Percentiles rank a stretch among this genome's conserved stretches.
Conservation (phyloP, 2,329 filamentous ascomycete species). For the Aspergillus hortae region DNA sequence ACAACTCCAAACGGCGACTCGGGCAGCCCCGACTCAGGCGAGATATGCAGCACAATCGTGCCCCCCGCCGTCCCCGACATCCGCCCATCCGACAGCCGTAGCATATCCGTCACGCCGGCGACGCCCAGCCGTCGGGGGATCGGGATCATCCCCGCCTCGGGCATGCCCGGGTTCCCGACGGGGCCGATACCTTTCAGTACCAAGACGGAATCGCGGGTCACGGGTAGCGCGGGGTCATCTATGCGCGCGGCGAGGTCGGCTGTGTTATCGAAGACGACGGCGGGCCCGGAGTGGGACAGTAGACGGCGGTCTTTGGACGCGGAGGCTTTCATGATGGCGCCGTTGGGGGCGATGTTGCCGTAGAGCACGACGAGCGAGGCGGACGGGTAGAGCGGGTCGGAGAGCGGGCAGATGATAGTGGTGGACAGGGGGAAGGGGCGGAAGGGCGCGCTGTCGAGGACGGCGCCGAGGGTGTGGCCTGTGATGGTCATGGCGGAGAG, state of each 20-base stretch:
- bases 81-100: conserved; percentile 52
- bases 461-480: conserved; percentile 46
- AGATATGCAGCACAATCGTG: conserved; percentile 53
- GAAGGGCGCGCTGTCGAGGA: conserved; percentile 43
- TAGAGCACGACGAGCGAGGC: conserved; percentile 46
- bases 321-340: conserved; percentile 50
- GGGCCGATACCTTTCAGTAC: conserved; percentile 50
- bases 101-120: conserved; percentile 51
- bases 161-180: conserved; percentile 52
- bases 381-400: conserved; percentile 42
- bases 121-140: conserved; percentile 48
- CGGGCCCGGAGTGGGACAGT: conserved; percentile 43
- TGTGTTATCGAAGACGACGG: conserved; percentile 49
- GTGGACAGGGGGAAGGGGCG: conserved; percentile 39
- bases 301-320: conserved; percentile 48
- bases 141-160: conserved; percentile 51
- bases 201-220: conserved; percentile 45
- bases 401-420: conserved; percentile 44
- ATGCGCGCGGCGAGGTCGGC: conserved; percentile 46
- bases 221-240: conserved; percentile 43
- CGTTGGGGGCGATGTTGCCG: conserved; percentile 49
- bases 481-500: conserved; percentile 46
- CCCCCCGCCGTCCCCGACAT: conserved; percentile 57
- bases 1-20: conserved; percentile 49
- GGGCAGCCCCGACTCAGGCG: conserved; percentile 48